Conservation (phyloP, 495 filamentous ascomycete species). For the Aspergillus heteromorphus region DNA sequence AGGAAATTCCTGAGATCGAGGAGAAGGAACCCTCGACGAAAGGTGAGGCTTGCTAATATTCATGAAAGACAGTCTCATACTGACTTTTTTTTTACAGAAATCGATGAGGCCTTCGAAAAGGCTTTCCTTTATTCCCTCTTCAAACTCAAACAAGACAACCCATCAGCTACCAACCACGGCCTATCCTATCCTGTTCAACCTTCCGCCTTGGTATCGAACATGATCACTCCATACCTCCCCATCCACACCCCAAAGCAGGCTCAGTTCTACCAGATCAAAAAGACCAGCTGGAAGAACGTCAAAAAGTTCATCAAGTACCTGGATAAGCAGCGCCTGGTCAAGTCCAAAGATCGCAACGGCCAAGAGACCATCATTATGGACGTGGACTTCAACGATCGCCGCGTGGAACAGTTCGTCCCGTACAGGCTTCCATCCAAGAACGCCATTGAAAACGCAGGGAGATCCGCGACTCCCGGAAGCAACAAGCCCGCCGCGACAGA, state of each 20-base stretch:
- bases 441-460: slow-evolving; percentile 28
- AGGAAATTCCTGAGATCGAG: slow-evolving; percentile 24
- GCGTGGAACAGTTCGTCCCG: slow-evolving; percentile 52
- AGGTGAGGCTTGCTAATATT: slow-evolving; percentile 30
- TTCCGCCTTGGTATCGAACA: slow-evolving; percentile 58
- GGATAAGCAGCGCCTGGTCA: slow-evolving; percentile 59
- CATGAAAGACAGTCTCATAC: background rate
- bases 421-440: slow-evolving; percentile 54
- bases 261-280: slow-evolving; percentile 63
- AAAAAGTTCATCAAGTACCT: slow-evolving; percentile 70
- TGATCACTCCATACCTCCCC: slow-evolving; percentile 65
- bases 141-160: slow-evolving; percentile 48
- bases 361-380: slow-evolving; percentile 62
- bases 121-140: slow-evolving; percentile 63
- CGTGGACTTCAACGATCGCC: slow-evolving; percentile 57
- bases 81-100: slow-evolving; percentile 40
- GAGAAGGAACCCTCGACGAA: slow-evolving; percentile 51
- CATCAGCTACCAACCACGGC: slow-evolving; percentile 41
- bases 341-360: slow-evolving; percentile 61
- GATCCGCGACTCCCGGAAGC: slow-evolving; percentile 26
- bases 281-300: slow-evolving; percentile 69
- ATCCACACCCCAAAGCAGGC: slow-evolving; percentile 49
- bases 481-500: slow-evolving; percentile 37
- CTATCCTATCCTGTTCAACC: slow-evolving; percentile 59
- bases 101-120: slow-evolving; percentile 63